These are phyloP conservation scores for Trichoderma hamatum DNA, from an alignment of 2,329 filamentous ascomycete genomes.

Conservation along the genomic window DNA sequence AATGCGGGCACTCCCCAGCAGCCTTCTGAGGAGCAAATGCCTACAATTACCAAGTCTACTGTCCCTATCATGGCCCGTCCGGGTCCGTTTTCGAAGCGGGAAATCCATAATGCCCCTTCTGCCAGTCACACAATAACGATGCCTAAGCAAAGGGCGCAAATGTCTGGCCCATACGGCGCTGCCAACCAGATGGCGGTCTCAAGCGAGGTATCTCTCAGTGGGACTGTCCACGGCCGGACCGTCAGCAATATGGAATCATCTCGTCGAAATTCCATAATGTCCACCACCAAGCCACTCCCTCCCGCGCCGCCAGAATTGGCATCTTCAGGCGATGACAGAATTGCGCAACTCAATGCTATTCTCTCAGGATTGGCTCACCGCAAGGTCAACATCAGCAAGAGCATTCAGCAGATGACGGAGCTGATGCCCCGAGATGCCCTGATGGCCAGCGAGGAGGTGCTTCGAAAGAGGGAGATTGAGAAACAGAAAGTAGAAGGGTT, in stretches of 20 bases:
- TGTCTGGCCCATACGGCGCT: constrained; percentile 10
- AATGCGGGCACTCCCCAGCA: constrained; percentile 35
- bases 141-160: background rate
- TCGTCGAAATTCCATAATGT: constrained; percentile 40
- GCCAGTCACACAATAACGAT: constrained; percentile 10
- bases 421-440: constrained; percentile 73
- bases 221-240: constrained; percentile 2
- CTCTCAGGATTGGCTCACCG: constrained; percentile 68
- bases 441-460: constrained; percentile 66
- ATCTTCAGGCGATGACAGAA: constrained; percentile 59
- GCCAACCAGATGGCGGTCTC: background rate
- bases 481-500: constrained; percentile 69
- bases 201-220: constrained; percentile 3
- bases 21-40: constrained; percentile 31
- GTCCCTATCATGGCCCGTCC: constrained; percentile 40
- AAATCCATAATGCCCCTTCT: constrained; percentile 30
- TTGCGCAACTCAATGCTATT: constrained; percentile 67
- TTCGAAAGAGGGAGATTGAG: constrained; percentile 57
- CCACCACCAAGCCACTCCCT: constrained; percentile 62
- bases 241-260: constrained; percentile 19
- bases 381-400: constrained; percentile 69
- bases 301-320: constrained; percentile 61
- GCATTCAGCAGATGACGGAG: constrained; percentile 77
- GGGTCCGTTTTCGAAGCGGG: constrained; percentile 36
- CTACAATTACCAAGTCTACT: background rate